Base-by-base conservation (phyloP, 2,329 filamentous ascomycete species). In the Epichloe typhina region DNA sequence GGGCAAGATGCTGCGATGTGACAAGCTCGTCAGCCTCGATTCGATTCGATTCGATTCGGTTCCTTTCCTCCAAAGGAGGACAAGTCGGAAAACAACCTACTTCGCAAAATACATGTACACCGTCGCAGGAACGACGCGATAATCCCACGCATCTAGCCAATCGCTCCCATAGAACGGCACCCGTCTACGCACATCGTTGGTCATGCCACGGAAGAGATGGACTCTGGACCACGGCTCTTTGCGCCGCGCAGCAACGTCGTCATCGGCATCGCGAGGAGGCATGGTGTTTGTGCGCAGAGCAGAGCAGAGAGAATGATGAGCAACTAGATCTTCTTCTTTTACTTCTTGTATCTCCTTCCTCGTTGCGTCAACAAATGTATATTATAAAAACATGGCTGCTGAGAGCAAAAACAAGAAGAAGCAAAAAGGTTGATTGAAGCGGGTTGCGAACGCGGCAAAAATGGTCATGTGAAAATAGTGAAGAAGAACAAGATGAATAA, bases 41-140 rank as follows among this genome's bases (percentile, higher is more conserved):
- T 13, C 11, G 36, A 38, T 13, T 13, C 13, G 36, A 38, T 38
- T 13, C n/a, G n/a, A n/a, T n/a, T n/a, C 17, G 17, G 17, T 17
- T 17, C 17, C 17, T 17, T 17, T 19, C 36, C 13, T 13, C 12
- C 13, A 38, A 38, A n/a, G 15, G 13, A 5, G 4, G 11, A n/a
- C 12, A 38, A n/a, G 36, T 13, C 13, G 36, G 36, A 38, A 38
- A 5, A n/a, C 19, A 2, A 57, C 73, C 55, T 75, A 91, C 87
- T 94, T 94, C 55, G 88, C 88, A 75, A 94, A 95, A 71, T 93
- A 95, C 86, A 94, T 95, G 68, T 94, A 94, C 33, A 94, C 72
- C 9, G 88, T 94, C 15, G 87, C 87, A 1, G 88, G 88, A 39
- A 95, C 77, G 41, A 95, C 86, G 50, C 88, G 80, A 70, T 95